These are phyloP conservation scores for Tricladium varicosporioides DNA, from an alignment of 2,329 filamentous ascomycete species.

Conservation along the genomic window DNA sequence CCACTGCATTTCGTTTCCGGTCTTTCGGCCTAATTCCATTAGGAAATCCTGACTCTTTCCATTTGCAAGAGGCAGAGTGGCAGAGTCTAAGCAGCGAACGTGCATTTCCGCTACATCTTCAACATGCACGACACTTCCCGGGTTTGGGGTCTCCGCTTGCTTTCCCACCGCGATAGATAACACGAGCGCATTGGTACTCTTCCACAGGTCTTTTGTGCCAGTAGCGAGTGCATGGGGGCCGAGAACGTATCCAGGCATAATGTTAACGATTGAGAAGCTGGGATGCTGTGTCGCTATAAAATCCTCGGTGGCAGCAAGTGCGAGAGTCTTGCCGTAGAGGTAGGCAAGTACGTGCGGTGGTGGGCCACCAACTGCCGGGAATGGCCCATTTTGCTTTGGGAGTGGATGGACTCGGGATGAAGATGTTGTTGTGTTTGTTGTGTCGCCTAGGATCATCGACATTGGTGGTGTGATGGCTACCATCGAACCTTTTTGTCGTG, in stretches of 20 bases:
- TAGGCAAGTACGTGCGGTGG: conserved; percentile 20
- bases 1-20: too few relatives aligned
- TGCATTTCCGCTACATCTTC: conserved; percentile 9
- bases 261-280: conserved; percentile 16
- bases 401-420: too few relatives aligned
- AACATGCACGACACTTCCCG: conserved; percentile 2
- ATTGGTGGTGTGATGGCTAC: too few relatives aligned
- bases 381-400: too few relatives aligned
- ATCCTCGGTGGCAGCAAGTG: conserved; percentile 24
- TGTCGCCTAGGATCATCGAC: too few relatives aligned
- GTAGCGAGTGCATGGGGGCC: conserved; percentile 13
- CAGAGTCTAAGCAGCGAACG: conserved; percentile 13
- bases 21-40: too few relatives aligned
- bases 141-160: neutral
- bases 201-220: neutral
- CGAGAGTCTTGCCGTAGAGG: conserved; percentile 27
- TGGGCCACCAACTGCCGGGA: too few relatives aligned
- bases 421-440: too few relatives aligned
- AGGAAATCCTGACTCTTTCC: too few relatives aligned
- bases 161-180: neutral
- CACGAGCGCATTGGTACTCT: conserved; percentile 4
- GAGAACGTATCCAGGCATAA: conserved; percentile 18
- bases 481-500: neutral
- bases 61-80: neutral
- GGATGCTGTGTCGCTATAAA: conserved; percentile 23